Evolutionary conservation across 306 rosid species (phyloP).

Genomic region (Medicago arabica): DNA sequence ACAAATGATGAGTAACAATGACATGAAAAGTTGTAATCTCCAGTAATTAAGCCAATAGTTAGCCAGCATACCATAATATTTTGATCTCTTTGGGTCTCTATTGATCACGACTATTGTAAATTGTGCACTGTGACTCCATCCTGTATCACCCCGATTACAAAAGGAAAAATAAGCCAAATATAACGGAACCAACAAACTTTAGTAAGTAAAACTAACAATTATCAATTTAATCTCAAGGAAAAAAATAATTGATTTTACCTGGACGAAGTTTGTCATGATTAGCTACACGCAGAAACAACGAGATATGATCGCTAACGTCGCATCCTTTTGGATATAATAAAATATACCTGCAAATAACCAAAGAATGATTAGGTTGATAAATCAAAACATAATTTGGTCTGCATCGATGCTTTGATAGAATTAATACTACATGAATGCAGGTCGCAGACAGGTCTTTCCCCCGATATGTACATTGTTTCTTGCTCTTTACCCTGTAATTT

Average conservation of each 20-base stretch:
- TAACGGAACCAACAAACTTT: background rate
- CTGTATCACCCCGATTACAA: conserved; percentile 51
- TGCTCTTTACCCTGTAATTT: conserved; percentile 1
- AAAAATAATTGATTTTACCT: conserved; percentile 52
- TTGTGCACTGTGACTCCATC: conserved; percentile 99
- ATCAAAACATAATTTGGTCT: conserved; percentile 8
- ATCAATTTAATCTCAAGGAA: conserved; percentile 13
- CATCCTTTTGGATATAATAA: conserved; percentile 98
- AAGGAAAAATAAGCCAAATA: conserved; percentile 28
- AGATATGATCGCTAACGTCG: conserved; percentile 97
- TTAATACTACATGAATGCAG: conserved; percentile 14
- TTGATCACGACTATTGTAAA: conserved; percentile 95
- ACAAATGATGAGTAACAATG: conserved; percentile 27
- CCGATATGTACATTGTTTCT: background rate
- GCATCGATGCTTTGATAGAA: conserved; percentile 6
- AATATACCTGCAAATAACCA: conserved; percentile 80
- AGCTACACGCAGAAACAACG: conserved; percentile 93
- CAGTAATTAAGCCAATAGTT: conserved; percentile 33
- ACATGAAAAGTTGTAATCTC: conserved; percentile 29
- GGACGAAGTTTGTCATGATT: conserved; percentile 99
- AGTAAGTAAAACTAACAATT: conserved; percentile 32
- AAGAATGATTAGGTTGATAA: conserved; percentile 40
- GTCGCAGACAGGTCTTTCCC: conserved; percentile 13
- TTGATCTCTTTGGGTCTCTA: conserved; percentile 91
- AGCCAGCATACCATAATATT: conserved; percentile 83